Conservation (phyloP, 176 grass and related monocot species). For the Areca catechu region DNA sequence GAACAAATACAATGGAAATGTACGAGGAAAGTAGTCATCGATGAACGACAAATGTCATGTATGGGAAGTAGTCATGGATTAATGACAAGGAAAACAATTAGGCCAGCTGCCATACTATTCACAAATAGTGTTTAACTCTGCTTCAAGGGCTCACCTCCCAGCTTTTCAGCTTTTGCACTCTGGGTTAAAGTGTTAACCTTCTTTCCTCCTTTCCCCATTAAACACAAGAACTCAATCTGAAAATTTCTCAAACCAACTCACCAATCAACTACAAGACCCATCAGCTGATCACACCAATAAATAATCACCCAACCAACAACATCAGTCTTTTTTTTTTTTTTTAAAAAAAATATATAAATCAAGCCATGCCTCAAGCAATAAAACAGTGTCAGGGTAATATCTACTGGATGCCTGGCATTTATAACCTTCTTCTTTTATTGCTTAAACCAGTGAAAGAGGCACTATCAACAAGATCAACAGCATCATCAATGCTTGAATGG, state of each 20-base stretch:
- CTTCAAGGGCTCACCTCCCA: neutral
- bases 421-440: slow-evolving; percentile 18
- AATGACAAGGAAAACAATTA: neutral
- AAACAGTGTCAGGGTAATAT: neutral
- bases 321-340: too few relatives aligned
- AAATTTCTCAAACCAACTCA: neutral
- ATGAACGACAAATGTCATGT: neutral
- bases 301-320: too few relatives aligned
- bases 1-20: neutral
- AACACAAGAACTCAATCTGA: neutral
- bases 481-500: neutral
- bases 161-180: slow-evolving; percentile 6
- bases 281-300: too few relatives aligned
- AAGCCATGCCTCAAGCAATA: neutral
- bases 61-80: neutral
- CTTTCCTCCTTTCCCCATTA: neutral
- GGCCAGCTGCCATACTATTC: neutral
- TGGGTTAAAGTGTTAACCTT: neutral
- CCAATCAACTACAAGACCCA: too few relatives aligned
- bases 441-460: neutral
- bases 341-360: too few relatives aligned
- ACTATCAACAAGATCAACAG: neutral
- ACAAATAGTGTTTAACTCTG: neutral
- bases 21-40: neutral
- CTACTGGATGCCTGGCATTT: neutral